Percentiles rank a stretch among this genome's conserved stretches.
These are phyloP conservation scores for Periconia digitata DNA, from an alignment of 2,329 filamentous ascomycete genomes.

Conservation along the genomic window DNA sequence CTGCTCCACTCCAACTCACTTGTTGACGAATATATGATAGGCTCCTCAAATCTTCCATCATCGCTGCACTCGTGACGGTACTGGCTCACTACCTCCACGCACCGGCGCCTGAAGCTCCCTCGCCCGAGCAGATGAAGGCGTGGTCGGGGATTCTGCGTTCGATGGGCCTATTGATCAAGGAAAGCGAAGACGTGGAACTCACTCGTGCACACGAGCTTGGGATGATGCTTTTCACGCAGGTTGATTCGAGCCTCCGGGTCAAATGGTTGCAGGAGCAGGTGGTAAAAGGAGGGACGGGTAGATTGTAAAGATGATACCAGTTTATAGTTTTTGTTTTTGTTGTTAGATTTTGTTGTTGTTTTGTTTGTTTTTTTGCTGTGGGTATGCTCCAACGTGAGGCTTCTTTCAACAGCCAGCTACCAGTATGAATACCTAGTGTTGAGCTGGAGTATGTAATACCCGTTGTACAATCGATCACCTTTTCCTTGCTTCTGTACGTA, in stretches of 20 bases:
- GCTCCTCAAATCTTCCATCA: constrained; percentile 14
- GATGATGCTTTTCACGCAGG: constrained; percentile 15
- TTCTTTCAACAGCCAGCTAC: too few species aligned
- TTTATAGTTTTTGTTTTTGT: too few species aligned
- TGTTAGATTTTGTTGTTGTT: too few species aligned
- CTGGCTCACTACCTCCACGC: constrained; percentile 21
- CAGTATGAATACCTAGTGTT: too few species aligned
- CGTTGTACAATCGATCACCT: too few species aligned
- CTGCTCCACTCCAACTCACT: not conserved
- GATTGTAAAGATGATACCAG: too few species aligned
- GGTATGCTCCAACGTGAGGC: too few species aligned
- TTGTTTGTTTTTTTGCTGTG: too few species aligned
- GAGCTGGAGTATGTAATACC: too few species aligned
- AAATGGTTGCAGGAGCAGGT: not conserved
- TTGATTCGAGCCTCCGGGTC: constrained; percentile 11
- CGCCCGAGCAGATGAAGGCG: constrained; percentile 8
- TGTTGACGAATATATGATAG: not conserved
- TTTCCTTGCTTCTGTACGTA: too few species aligned
- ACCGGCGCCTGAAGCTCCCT: constrained; percentile 4
- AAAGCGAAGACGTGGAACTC: constrained; percentile 15
- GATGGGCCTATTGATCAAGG: constrained; percentile 12
- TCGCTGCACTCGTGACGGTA: constrained; percentile 25
- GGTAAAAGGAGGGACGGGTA: not conserved
- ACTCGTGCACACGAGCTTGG: constrained; percentile 14
- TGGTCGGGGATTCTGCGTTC: constrained; percentile 14